Evolutionary conservation across 1,284 basidiomycete genomes (phyloP), one percentile per base, ranked within the genome.

Genomic region (Xerocomus minutiporus): DNA sequence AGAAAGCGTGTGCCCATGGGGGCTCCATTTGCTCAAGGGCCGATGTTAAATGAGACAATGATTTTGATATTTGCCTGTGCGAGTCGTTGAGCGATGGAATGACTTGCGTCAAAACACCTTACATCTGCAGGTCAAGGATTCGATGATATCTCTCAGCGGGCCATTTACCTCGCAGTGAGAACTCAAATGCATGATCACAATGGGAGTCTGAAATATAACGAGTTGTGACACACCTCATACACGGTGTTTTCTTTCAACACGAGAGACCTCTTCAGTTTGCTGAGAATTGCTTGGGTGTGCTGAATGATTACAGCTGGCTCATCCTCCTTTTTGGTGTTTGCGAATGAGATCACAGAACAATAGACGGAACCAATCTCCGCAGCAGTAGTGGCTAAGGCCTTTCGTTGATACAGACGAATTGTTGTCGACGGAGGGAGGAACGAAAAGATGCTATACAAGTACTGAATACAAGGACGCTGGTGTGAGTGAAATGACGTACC

Each of bases 1-100:
- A 74, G 56, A 93, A 83, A 0, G 91, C 91, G 28, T 78, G 79
- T 17, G 81, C 79, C 91, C 87, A 94, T 13, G 79, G 73, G 0
- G 82, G 80, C 49, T 89, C 84, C 47, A 89, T 72, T 54, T 83
- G 78, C 53, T 83, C 79, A 5, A 85, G 71, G 6, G 84, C 76
- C 1, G 83, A 84, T 69, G 82, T 74, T 13, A 89, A 66, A 60
- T 88, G 80, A 0, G 83, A 83, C 2, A 89, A 71, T 1, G 79
- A 74, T 58, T 79, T 82, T 2, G 81, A 75, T 35, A 84, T 73
- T 70, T 85, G 75, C 48, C 84, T 88, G 55, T 6, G 34, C 38
- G 32, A n/a, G 23, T 43, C 8, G 12, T 46, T 57, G 12, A 61
- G 45, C 3, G 32, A 43, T 3, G 25, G 12, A 26, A 36, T 5